phyloP scores from a whole-genome alignment of 768 basidiomycete species.

The Agrocybe praecox region DNA sequence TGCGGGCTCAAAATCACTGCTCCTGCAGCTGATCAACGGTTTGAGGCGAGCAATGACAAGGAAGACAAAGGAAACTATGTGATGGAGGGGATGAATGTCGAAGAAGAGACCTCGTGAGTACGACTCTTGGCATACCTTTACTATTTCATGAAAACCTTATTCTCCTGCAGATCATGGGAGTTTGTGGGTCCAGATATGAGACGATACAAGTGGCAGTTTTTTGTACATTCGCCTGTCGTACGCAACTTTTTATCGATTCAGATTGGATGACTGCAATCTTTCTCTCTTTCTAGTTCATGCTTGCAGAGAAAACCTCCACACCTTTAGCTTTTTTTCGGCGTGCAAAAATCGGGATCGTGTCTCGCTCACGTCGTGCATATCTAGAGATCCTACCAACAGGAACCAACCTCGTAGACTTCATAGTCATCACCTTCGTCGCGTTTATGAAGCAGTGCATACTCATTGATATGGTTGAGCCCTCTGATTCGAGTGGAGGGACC shows the following conservation, averaged over 20 bases:
- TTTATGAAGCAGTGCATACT: constrained; percentile 29
- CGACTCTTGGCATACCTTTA: background rate
- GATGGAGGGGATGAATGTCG: background rate
- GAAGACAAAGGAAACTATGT: constrained; percentile 7
- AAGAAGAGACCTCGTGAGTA: background rate
- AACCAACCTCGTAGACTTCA: constrained; percentile 29
- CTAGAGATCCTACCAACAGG: constrained; percentile 37
- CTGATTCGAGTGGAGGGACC: background rate
- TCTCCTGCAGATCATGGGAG: constrained; percentile 41
- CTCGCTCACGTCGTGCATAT: constrained; percentile 34
- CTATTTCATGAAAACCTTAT: too few relatives aligned
- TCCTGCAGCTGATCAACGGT: background rate
- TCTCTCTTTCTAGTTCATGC: constrained; percentile 25
- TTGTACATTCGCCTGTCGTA: constrained; percentile 37
- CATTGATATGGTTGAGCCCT: constrained; percentile 2
- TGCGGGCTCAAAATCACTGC: constrained; percentile 14
- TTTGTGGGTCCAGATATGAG: constrained; percentile 35
- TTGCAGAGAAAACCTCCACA: constrained; percentile 25
- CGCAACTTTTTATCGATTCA: constrained; percentile 6
- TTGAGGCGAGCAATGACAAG: constrained; percentile 1
- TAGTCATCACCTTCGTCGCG: constrained; percentile 33
- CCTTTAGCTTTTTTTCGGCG: constrained; percentile 34
- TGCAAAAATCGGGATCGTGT: constrained; percentile 38
- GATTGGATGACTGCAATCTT: background rate
- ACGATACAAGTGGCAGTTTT: constrained; percentile 40